Evolutionary conservation across 495 filamentous ascomycete species (phyloP).

Genomic region (Cercophora samala): DNA sequence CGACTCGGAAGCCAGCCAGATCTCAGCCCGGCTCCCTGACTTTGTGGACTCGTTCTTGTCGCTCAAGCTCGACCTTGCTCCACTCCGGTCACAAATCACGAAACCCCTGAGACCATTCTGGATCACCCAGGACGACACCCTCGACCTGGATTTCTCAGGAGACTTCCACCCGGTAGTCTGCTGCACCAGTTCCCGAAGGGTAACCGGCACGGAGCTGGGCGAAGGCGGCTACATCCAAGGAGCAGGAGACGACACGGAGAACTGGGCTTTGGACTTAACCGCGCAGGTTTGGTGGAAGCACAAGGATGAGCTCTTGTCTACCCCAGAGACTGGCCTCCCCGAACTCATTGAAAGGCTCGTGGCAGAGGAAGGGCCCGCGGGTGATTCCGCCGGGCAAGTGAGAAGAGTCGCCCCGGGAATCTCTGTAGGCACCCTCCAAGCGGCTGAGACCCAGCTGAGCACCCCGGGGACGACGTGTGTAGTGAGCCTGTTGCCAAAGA

Average conservation of each 20-base stretch:
- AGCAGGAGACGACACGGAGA: constrained; percentile 88
- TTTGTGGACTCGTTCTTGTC: constrained; percentile 61
- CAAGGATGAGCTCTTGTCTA: constrained; percentile 49
- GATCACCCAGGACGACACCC: constrained; percentile 48
- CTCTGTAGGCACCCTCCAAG: constrained; percentile 32
- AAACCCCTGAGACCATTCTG: constrained; percentile 65
- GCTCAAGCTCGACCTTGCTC: constrained; percentile 36
- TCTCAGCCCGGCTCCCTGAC: constrained; percentile 59
- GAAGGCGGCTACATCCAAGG: constrained; percentile 86
- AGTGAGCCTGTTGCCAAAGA: constrained; percentile 35
- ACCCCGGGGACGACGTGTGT: constrained; percentile 16
- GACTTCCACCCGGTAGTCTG: constrained; percentile 70
- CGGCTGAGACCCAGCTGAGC: constrained; percentile 13
- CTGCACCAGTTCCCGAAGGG: constrained; percentile 70
- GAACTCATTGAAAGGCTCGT: constrained; percentile 59
- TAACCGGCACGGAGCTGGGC: constrained; percentile 61
- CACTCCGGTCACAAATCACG: constrained; percentile 36
- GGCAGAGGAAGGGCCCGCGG: constrained; percentile 19
- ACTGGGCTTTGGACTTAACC: constrained; percentile 78
- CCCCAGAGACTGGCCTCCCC: constrained; percentile 63
- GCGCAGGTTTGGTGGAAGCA: constrained; percentile 76
- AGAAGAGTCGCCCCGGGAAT: constrained; percentile 37
- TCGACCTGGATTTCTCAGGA: constrained; percentile 23
- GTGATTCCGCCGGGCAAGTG: constrained; percentile 27
- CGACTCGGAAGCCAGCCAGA: constrained; percentile 74